phyloP scores from a whole-genome alignment of 768 basidiomycete species.

The Suillus variegatus region DNA sequence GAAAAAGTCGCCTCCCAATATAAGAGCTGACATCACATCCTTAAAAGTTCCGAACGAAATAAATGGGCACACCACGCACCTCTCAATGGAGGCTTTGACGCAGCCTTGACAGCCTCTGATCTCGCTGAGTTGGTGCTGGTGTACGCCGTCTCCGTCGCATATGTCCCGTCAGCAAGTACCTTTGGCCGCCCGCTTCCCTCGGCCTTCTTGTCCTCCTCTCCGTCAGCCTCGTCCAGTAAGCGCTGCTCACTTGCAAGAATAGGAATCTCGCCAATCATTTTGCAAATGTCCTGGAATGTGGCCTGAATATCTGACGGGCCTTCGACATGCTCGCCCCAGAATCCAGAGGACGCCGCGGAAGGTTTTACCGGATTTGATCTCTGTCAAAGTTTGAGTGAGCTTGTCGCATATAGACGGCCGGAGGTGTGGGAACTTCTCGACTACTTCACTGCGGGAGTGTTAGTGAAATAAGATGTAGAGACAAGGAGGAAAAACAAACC shows the following conservation, averaged over 20 bases:
- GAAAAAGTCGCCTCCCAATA: slow-evolving; percentile 96
- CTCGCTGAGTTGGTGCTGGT: slow-evolving; percentile 60
- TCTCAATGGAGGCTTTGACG: slow-evolving; percentile 87
- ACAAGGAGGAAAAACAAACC: not conserved
- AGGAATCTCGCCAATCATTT: too few relatives aligned
- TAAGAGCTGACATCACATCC: slow-evolving; percentile 54
- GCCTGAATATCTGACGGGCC: slow-evolving; percentile 55
- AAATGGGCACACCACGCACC: slow-evolving; percentile 41
- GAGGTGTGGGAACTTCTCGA: slow-evolving; percentile 55
- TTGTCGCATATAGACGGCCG: slow-evolving; percentile 83
- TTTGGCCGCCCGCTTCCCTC: slow-evolving; percentile 58
- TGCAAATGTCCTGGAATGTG: too few relatives aligned
- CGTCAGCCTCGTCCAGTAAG: slow-evolving; percentile 7
- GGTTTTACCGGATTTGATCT: slow-evolving; percentile 93
- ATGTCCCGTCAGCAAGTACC: slow-evolving; percentile 94
- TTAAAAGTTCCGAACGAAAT: not conserved
- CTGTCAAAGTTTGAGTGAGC: slow-evolving; percentile 51
- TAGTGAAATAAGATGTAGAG: slow-evolving; percentile 1
- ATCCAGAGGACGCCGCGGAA: slow-evolving; percentile 99
- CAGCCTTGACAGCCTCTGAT: slow-evolving; percentile 81
- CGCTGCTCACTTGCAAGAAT: too few relatives aligned
- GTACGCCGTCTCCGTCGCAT: slow-evolving; percentile 95
- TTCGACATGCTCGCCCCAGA: slow-evolving; percentile 43
- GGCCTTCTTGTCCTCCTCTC: slow-evolving; percentile 43
- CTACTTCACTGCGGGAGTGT: slow-evolving; percentile 62